Evolutionary conservation across 257 asterid species (phyloP).

Genomic region (Capsicum pubescens): DNA sequence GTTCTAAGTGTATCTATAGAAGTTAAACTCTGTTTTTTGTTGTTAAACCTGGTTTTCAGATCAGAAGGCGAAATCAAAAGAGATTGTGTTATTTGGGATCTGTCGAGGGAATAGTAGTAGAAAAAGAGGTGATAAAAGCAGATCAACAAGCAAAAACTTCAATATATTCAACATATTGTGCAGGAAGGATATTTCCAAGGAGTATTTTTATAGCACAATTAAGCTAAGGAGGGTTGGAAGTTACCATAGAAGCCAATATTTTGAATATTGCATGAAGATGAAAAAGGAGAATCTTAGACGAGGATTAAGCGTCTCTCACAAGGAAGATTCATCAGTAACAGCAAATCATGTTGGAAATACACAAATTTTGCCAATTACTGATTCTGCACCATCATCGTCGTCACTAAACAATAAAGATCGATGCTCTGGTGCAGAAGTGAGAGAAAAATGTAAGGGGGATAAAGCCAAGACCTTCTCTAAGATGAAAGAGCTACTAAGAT

Average conservation of each 20-base stretch:
- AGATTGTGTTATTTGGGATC: constrained; percentile 22
- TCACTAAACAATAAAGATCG: constrained; percentile 25
- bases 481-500: constrained; percentile 73
- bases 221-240: constrained; percentile 44
- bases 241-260: constrained; percentile 38
- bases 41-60: constrained; percentile 27
- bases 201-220: constrained; percentile 55
- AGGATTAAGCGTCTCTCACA: constrained; percentile 44
- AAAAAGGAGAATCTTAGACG: constrained; percentile 49
- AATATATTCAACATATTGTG: constrained; percentile 35
- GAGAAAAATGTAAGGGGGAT: constrained; percentile 32
- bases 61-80: constrained; percentile 26
- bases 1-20: neutral
- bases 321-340: constrained; percentile 35
- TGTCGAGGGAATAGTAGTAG: constrained; percentile 5
- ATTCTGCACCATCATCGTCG: constrained; percentile 14
- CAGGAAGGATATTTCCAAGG: constrained; percentile 51
- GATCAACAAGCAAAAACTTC: constrained; percentile 44
- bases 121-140: constrained; percentile 35
- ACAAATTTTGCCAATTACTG: constrained; percentile 57
- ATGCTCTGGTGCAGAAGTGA: constrained; percentile 43
- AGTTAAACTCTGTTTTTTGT: neutral
- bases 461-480: constrained; percentile 55
- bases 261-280: constrained; percentile 50
- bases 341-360: constrained; percentile 23